phyloP scores from a whole-genome alignment of 495 filamentous ascomycete species.

The Talaromyces stipitatus region DNA sequence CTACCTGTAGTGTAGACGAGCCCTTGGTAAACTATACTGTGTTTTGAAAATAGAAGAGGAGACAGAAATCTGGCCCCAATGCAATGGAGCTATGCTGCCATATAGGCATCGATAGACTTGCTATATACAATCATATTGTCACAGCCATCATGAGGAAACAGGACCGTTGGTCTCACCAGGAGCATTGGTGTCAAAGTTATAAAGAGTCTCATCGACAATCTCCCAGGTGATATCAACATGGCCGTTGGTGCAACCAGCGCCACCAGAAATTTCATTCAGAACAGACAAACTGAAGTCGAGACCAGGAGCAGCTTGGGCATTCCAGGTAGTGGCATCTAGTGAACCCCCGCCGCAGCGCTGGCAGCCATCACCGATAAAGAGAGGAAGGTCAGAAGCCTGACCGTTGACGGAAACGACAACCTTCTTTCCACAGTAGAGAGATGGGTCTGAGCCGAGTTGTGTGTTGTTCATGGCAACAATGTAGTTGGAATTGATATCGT shows the following conservation, averaged over 20 bases:
- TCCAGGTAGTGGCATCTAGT: constrained; percentile 4
- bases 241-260: constrained; percentile 9
- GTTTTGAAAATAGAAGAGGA: background rate
- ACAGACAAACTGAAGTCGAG: constrained; percentile 12
- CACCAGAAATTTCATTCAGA: constrained; percentile 9
- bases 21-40: background rate
- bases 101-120: background rate
- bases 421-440: constrained; percentile 12
- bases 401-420: constrained; percentile 13
- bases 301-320: constrained; percentile 8
- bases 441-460: constrained; percentile 5
- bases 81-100: background rate
- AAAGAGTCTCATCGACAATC: constrained; percentile 12
- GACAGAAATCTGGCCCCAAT: background rate
- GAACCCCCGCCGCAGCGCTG: constrained; percentile 9
- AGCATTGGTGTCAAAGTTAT: constrained; percentile 8
- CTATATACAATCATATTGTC: background rate
- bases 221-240: constrained; percentile 10
- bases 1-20: background rate
- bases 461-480: constrained; percentile 13
- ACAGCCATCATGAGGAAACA: background rate
- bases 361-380: constrained; percentile 14
- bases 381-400: constrained; percentile 7
- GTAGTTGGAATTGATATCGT: constrained; percentile 12
- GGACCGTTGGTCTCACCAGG: background rate